These are phyloP conservation scores for Terana coerulea DNA, from an alignment of 768 basidiomycete genomes.

Conservation along the genomic window DNA sequence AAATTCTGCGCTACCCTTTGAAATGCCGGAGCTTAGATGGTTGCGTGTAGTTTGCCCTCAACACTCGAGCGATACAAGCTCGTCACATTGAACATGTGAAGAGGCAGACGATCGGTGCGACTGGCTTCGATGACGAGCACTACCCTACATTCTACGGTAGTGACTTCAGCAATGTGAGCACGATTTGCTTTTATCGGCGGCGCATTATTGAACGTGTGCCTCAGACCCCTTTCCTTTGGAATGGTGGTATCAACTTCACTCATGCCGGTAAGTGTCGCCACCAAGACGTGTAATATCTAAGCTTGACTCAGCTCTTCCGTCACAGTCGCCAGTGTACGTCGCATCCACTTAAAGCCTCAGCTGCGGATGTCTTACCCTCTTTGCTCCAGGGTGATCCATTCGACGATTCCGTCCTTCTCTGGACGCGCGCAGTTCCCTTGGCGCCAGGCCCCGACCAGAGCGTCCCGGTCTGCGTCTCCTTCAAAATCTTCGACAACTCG, in stretches of 20 bases:
- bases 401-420: constrained; percentile 49
- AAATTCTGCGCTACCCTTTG: neutral
- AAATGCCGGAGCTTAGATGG: neutral
- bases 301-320: neutral
- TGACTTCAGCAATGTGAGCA: constrained; percentile 44
- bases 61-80: constrained; percentile 34
- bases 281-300: neutral
- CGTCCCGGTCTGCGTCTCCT: constrained; percentile 48
- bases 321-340: constrained; percentile 45
- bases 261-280: constrained; percentile 34
- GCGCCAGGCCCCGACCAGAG: constrained; percentile 40
- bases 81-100: constrained; percentile 32
- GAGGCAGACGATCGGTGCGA: constrained; percentile 28
- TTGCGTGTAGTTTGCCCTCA: constrained; percentile 33
- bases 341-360: constrained; percentile 7
- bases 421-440: constrained; percentile 49
- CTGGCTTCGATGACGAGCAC: constrained; percentile 42
- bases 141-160: constrained; percentile 48
- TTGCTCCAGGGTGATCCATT: constrained; percentile 47
- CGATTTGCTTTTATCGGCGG: too few relatives aligned
- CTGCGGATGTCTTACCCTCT: too few relatives aligned
- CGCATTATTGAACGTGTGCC: too few relatives aligned
- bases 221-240: constrained; percentile 44
- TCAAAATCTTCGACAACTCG: constrained; percentile 37
- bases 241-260: constrained; percentile 48